Evolutionary conservation across 2,329 filamentous ascomycete genomes (phyloP).

Genomic region (Chalaropsis ovoidea): DNA sequence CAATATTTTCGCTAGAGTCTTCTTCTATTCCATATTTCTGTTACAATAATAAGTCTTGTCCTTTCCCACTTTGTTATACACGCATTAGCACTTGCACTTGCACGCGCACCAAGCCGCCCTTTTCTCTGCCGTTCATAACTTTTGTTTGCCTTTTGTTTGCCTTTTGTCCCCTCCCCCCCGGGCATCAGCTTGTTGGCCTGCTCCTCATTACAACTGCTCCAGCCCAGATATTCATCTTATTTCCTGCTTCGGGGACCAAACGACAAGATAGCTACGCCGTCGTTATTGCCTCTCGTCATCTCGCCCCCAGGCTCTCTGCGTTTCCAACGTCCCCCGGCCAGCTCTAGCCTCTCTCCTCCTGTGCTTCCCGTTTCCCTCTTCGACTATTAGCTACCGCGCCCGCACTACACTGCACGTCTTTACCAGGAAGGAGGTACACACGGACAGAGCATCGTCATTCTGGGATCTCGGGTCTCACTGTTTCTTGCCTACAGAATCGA

Average conservation of each 20-base stretch:
- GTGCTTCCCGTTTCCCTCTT: not conserved
- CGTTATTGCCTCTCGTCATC: too few relatives aligned
- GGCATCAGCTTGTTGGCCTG: too few relatives aligned
- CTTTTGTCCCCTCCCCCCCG: too few relatives aligned
- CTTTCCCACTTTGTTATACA: not conserved
- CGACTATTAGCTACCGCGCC: not conserved
- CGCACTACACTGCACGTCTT: not conserved
- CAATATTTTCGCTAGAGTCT: constrained; percentile 5
- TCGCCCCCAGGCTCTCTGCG: too few relatives aligned
- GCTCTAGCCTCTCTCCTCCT: not conserved
- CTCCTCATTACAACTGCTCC: too few relatives aligned
- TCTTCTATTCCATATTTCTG: not conserved
- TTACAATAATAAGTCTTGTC: constrained; percentile 3
- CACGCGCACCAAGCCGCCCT: not conserved
- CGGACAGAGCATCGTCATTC: not conserved
- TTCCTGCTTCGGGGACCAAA: too few relatives aligned
- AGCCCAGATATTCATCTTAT: too few relatives aligned
- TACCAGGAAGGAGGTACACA: constrained; percentile 2
- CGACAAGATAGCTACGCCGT: too few relatives aligned
- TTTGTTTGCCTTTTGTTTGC: not conserved
- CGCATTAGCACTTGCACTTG: not conserved
- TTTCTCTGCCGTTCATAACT: not conserved
- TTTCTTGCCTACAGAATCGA: not conserved
- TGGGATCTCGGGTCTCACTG: not conserved
- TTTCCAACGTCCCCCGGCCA: too few relatives aligned